Base-by-base conservation (phyloP, 306 rosid species). In the Carpinus fangiana region DNA sequence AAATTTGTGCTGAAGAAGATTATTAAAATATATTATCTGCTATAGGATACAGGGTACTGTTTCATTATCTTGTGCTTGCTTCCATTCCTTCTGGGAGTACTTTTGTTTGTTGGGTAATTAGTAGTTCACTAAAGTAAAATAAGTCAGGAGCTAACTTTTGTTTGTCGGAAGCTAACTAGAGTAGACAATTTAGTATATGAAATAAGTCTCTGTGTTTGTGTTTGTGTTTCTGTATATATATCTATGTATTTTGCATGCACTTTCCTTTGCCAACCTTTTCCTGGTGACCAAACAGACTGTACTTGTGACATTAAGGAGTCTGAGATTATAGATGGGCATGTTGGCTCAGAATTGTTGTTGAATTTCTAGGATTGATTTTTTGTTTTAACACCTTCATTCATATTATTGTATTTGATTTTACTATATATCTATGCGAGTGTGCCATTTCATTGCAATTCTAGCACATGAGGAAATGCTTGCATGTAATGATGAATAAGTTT, bases 61-160 rank as follows among this genome's bases (percentile, higher is more conserved):
- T 64, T 64, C 70, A 36, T 26, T 64, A 64, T 14, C 65, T 23
- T 59, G 16, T 64, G 70, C 47, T 17, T 64, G 8, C 70, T 64
- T 64, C 48, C 2, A 2, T 16, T 64, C 23, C 7, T 38, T 34
- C 5, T 36, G 7, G 12, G 8, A 23, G 14, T 23, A 26, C 12
- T 60, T 23, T 28, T 41, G 45, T 41, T 41, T 41, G 45, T 6
- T 41, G 45, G 45, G 45, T 41, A 41, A 41, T 41, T 41, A 5
- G 45, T 1, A 7, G 45, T 41, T 41, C 36, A 26, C 16, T 60
- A 38, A 26, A 60, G 5, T 23, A 26, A 1, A 23, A 12, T 10
- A 23, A 23, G 26, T 23, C 26, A 1, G 26, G 26, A 23, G 26
- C 26, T 23, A 23, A 23, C 26, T 23, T 13, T 57, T 21, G 34